Conservation (phyloP, 345 rosid species). For the Eutrema heterophyllum region DNA sequence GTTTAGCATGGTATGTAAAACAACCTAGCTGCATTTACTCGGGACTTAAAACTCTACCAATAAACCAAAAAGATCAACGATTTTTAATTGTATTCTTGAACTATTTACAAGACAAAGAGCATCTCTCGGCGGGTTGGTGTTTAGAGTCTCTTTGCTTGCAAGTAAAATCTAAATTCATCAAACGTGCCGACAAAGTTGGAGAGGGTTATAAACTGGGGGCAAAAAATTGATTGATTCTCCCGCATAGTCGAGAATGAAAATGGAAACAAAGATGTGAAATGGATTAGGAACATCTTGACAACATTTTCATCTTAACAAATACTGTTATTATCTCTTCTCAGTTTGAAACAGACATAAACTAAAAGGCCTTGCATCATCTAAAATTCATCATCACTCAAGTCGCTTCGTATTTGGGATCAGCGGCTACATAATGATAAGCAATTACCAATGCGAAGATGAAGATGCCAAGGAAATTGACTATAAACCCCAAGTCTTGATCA, state of each 20-base stretch:
- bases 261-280: neutral
- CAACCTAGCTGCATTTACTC: no score
- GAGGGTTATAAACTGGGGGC: neutral
- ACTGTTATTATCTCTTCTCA: constrained; percentile 5
- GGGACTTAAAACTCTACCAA: no score
- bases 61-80: no score
- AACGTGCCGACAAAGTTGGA: neutral
- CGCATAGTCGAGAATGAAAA: neutral
- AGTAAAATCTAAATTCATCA: neutral
- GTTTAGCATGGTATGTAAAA: no score
- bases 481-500: constrained; percentile 72
- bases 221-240: neutral
- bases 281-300: neutral
- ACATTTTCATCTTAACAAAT: constrained; percentile 3
- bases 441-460: constrained; percentile 70
- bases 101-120: no score
- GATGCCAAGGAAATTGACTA: constrained; percentile 74
- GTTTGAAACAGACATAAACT: neutral
- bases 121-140: no score
- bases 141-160: no score
- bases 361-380: constrained; percentile 2
- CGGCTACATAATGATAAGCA: constrained; percentile 80
- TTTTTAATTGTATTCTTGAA: no score
- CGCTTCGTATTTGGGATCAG: constrained; percentile 80
- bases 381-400: constrained; percentile 27